phyloP scores from a whole-genome alignment of 2,329 filamentous ascomycete genomes.

The Paramyrothecium roridum region DNA sequence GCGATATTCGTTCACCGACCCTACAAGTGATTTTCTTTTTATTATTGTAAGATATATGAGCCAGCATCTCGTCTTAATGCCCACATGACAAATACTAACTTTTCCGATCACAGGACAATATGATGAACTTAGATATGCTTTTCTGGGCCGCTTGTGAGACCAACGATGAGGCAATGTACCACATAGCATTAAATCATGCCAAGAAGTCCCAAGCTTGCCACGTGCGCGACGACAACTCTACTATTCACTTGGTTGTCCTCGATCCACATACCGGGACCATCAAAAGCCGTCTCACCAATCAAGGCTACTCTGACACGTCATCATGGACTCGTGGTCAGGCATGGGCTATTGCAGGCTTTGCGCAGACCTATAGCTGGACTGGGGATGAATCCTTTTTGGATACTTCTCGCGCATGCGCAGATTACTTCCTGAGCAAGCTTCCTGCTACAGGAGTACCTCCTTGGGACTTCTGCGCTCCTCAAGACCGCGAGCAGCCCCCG shows the following conservation, averaged over 20 bases:
- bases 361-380: conserved; percentile 43
- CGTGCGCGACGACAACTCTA: conserved; percentile 32
- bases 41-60: conserved; percentile 31
- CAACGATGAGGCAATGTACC: conserved; percentile 22
- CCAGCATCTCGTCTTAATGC: neutral
- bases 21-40: conserved; percentile 31
- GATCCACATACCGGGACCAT: conserved; percentile 33
- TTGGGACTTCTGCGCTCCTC: conserved; percentile 44
- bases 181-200: conserved; percentile 36
- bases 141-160: conserved; percentile 35
- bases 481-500: conserved; percentile 20
- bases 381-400: conserved; percentile 34
- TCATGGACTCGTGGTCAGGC: conserved; percentile 47
- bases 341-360: conserved; percentile 46
- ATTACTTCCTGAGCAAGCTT: conserved; percentile 36
- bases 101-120: conserved; percentile 24
- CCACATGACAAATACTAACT: neutral
- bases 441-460: conserved; percentile 26
- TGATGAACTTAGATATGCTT: conserved; percentile 39
- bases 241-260: conserved; percentile 43
- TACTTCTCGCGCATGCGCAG: conserved; percentile 37
- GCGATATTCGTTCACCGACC: conserved; percentile 30
- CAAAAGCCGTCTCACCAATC: conserved; percentile 41
- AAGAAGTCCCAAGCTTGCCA: conserved; percentile 33
- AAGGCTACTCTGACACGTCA: conserved; percentile 38